phyloP scores from a whole-genome alignment of 306 rosid genomes.

The Vachellia pachyceras region DNA sequence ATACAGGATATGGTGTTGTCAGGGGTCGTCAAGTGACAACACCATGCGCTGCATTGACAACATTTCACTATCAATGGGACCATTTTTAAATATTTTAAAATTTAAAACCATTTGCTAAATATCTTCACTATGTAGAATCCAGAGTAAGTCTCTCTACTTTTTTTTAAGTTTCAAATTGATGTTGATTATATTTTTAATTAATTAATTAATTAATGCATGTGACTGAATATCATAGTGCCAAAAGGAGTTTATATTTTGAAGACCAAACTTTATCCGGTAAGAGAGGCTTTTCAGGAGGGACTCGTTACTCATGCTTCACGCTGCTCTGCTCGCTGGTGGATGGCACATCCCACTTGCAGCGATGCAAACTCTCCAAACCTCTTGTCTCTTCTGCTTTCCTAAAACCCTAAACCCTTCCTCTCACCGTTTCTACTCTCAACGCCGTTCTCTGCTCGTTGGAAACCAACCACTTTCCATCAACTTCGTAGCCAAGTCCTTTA shows the following conservation, averaged over 20 bases:
- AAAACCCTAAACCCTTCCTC: conserved; percentile 62
- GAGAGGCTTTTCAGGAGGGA: neutral
- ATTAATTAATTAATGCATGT: too few relatives aligned
- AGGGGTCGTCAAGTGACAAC: too few relatives aligned
- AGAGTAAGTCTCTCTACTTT: too few relatives aligned
- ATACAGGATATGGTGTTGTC: too few relatives aligned
- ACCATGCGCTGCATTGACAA: too few relatives aligned
- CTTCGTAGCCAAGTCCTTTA: conserved; percentile 47
- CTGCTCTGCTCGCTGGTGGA: neutral
- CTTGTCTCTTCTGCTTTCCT: conserved; percentile 70
- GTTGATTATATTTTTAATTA: too few relatives aligned
- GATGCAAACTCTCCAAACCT: conserved; percentile 75
- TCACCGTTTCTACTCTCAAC: conserved; percentile 31
- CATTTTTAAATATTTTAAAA: too few relatives aligned
- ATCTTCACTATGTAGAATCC: too few relatives aligned
- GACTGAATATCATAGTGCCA: neutral
- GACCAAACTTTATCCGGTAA: neutral
- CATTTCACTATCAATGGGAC: too few relatives aligned
- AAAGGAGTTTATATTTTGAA: neutral
- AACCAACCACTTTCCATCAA: conserved; percentile 26
- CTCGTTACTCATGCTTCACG: neutral
- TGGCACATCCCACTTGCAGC: neutral
- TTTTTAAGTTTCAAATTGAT: neutral
- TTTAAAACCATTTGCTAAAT: too few relatives aligned
- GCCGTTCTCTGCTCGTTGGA: neutral